Evolutionary conservation across 2,329 filamentous ascomycete genomes (phyloP).

Genomic region (Neonectria neomacrospora): DNA sequence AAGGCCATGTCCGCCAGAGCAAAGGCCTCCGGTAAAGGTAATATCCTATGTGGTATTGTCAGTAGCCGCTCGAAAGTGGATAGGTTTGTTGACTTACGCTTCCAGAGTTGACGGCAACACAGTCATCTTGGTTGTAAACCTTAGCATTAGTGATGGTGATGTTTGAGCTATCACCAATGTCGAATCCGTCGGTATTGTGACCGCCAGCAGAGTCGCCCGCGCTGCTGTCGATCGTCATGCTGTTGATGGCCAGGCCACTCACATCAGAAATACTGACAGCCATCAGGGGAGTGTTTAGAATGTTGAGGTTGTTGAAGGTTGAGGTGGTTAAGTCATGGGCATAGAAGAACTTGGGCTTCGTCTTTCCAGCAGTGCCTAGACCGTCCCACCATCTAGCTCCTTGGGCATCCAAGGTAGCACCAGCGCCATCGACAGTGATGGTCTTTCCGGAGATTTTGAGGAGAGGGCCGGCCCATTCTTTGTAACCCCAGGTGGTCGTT

Average conservation of each 20-base stretch:
- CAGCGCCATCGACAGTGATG: conserved; percentile 39
- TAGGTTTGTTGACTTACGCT: conserved; percentile 25
- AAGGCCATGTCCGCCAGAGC: conserved; percentile 57
- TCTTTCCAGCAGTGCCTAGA: conserved; percentile 33
- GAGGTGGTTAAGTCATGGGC: conserved; percentile 44
- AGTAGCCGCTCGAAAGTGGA: rapidly evolving
- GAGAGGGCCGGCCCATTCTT: conserved; percentile 40
- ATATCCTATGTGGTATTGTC: conserved; percentile 48
- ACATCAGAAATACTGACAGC: conserved; percentile 52
- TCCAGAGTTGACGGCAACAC: conserved; percentile 66
- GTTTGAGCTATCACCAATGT: conserved; percentile 61
- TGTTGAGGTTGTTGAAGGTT: conserved; percentile 51
- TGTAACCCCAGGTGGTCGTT: conserved; percentile 39
- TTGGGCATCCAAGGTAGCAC: conserved; percentile 34
- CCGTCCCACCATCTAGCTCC: conserved; percentile 41
- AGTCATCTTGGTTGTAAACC: conserved; percentile 71
- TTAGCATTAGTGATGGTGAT: conserved; percentile 63
- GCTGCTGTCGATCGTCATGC: conserved; percentile 54
- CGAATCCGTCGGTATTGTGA: conserved; percentile 70
- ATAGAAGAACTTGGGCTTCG: conserved; percentile 41
- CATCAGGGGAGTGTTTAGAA: conserved; percentile 57
- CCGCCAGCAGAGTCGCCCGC: conserved; percentile 49
- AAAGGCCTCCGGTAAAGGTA: conserved; percentile 56
- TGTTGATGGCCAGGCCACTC: conserved; percentile 49
- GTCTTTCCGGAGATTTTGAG: conserved; percentile 35